Percentiles rank a stretch among this genome's conserved stretches.
Evolutionary conservation across 768 basidiomycete genomes (phyloP).

Genomic region (Tricholoma sp.): DNA sequence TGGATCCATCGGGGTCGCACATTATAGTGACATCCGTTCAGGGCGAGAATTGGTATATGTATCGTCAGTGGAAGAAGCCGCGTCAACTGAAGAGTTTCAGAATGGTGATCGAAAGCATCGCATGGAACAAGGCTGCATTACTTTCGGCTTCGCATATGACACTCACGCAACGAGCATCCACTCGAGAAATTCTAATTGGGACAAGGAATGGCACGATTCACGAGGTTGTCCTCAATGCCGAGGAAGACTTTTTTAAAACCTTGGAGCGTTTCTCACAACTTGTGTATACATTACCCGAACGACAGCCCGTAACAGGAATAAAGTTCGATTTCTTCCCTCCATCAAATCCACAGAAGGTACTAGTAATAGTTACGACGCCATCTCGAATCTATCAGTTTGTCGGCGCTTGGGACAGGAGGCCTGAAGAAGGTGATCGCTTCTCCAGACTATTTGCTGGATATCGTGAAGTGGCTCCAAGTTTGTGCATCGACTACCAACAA

Average conservation of each 20-base stretch:
- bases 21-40: conserved; percentile 79
- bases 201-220: conserved; percentile 81
- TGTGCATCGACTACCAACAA: conserved; percentile 10
- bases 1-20: conserved; percentile 92
- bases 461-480: conserved; percentile 77
- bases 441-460: conserved; percentile 69
- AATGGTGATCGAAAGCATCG: conserved; percentile 85
- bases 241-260: conserved; percentile 90
- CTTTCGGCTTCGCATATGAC: conserved; percentile 62
- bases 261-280: conserved; percentile 74
- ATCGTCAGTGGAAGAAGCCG: conserved; percentile 56
- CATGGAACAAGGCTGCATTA: conserved; percentile 78
- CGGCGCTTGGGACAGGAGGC: conserved; percentile 58
- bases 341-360: conserved; percentile 51
- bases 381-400: conserved; percentile 89
- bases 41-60: conserved; percentile 94
- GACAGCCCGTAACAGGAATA: conserved; percentile 80
- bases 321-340: conserved; percentile 75
- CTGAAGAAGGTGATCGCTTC: conserved; percentile 77
- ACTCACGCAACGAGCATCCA: conserved; percentile 36
- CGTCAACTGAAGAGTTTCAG: conserved; percentile 75
- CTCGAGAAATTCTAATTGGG: conserved; percentile 83
- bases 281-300: conserved; percentile 75
- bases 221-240: conserved; percentile 85
- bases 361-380: conserved; percentile 81